phyloP scores from a whole-genome alignment of 768 basidiomycete species.

The Dioszegia hungarica region DNA sequence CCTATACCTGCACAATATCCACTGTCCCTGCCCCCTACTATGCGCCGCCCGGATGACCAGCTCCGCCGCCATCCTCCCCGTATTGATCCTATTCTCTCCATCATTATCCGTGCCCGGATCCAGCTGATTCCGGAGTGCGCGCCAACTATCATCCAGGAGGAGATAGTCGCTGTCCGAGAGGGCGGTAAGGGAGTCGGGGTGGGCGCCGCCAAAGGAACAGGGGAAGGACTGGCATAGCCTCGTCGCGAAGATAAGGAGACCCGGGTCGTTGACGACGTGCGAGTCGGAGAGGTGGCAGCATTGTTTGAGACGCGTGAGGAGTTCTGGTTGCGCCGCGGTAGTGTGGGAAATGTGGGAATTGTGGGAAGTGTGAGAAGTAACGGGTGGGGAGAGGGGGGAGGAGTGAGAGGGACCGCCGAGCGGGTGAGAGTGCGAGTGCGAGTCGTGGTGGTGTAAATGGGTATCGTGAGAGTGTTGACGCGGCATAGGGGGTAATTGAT shows the following conservation, averaged over 20 bases:
- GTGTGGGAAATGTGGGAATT: conserved; percentile 9
- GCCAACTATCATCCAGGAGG: conserved; percentile 41
- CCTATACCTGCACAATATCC: conserved; percentile 41
- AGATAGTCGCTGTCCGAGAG: conserved; percentile 28
- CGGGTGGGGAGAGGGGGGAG: not conserved
- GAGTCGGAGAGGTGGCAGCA: conserved; percentile 47
- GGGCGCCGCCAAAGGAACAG: conserved; percentile 31
- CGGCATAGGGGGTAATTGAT: conserved; percentile 1
- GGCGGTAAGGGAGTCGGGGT: conserved; percentile 17
- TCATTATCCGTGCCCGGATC: conserved; percentile 41
- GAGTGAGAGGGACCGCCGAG: not conserved
- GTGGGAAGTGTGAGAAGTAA: not conserved
- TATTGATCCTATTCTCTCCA: conserved; percentile 46
- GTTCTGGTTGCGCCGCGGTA: conserved; percentile 32
- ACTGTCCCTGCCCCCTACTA: conserved; percentile 18
- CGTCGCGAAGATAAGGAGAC: conserved; percentile 45
- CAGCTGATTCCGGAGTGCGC: conserved; percentile 28
- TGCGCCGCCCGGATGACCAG: conserved; percentile 39
- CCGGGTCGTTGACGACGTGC: conserved; percentile 46
- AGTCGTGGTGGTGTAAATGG: not conserved
- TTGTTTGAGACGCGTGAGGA: conserved; percentile 41
- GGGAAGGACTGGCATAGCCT: conserved; percentile 44
- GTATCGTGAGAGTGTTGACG: not conserved
- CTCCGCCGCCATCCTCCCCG: conserved; percentile 47
- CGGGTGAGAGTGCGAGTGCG: not conserved